Conservation (phyloP, 805 yeast genomes). For the Sugiyamaella marilandica region DNA sequence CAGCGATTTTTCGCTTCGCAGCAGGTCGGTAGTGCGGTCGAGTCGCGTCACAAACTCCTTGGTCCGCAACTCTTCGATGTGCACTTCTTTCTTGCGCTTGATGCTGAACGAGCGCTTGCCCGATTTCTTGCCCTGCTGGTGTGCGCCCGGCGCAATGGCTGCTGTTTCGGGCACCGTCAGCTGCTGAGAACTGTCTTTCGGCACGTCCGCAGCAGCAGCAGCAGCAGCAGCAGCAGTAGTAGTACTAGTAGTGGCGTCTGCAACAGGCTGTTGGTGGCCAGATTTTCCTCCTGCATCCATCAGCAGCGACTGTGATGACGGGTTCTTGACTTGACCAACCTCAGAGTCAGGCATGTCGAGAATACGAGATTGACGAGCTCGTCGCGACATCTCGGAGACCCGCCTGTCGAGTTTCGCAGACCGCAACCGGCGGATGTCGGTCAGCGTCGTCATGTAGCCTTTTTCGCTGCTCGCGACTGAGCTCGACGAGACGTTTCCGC, state of each 20-base stretch:
- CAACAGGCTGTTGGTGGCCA: background rate
- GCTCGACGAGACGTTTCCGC: background rate
- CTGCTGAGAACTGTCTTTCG: background rate
- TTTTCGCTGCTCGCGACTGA: constrained; percentile 13
- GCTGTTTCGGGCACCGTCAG: background rate
- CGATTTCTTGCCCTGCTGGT: background rate
- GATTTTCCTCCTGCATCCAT: background rate
- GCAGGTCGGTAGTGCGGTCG: constrained; percentile 62
- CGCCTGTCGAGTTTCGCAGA: constrained; percentile 65
- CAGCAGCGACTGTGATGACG: constrained; percentile 14
- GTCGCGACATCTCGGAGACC: constrained; percentile 49
- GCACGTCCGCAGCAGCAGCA: background rate
- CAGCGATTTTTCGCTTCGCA: constrained; percentile 75
- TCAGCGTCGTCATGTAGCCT: constrained; percentile 63
- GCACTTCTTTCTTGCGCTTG: constrained; percentile 16
- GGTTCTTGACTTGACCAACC: constrained; percentile 22
- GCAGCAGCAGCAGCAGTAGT: too few species aligned
- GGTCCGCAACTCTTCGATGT: constrained; percentile 16
- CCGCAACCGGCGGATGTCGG: constrained; percentile 70
- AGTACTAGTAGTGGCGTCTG: too few species aligned
- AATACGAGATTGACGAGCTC: constrained; percentile 60
- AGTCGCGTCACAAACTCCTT: constrained; percentile 26
- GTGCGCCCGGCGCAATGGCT: background rate
- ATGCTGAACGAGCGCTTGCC: constrained; percentile 10
- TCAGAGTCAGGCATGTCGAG: constrained; percentile 50